Conservation (phyloP, 139 green algal genomes). For the Auxenochlorella pyrenoidosa region DNA sequence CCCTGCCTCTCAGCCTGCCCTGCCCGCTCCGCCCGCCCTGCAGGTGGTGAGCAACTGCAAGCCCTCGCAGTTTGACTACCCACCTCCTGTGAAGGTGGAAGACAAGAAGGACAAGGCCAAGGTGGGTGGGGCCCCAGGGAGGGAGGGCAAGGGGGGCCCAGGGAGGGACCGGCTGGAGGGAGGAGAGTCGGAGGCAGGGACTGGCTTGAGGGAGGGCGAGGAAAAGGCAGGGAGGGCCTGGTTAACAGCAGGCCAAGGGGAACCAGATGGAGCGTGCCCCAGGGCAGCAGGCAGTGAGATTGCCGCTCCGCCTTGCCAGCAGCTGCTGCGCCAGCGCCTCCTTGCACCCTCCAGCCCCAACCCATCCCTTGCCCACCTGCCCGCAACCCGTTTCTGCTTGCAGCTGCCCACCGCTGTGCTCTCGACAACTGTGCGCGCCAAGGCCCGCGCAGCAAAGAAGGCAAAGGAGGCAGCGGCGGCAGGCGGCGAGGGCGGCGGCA, state of each 20-base stretch:
- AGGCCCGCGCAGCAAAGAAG: constrained; percentile 84
- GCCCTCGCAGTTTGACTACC: constrained; percentile 92
- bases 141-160: no score
- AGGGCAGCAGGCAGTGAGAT: not conserved
- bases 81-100: constrained; percentile 70
- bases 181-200: no score
- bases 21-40: not conserved
- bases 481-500: constrained; percentile 46
- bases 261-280: no score
- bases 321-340: not conserved
- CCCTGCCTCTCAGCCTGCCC: not conserved
- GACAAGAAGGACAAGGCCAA: constrained; percentile 64
- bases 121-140: not conserved
- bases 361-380: no score
- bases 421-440: constrained; percentile 91
- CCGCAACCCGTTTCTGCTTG: not conserved
- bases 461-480: constrained; percentile 45
- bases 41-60: constrained; percentile 70
- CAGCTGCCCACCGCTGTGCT: constrained; percentile 95
- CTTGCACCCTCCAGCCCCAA: not conserved
- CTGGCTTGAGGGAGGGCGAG: no score
- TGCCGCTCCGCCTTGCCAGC: not conserved
- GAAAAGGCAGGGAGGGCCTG: no score
- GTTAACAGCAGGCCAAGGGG: no score
- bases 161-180: no score